Evolutionary conservation across 305 asterid genomes (phyloP).

Genomic region (Fraxinus sp.): DNA sequence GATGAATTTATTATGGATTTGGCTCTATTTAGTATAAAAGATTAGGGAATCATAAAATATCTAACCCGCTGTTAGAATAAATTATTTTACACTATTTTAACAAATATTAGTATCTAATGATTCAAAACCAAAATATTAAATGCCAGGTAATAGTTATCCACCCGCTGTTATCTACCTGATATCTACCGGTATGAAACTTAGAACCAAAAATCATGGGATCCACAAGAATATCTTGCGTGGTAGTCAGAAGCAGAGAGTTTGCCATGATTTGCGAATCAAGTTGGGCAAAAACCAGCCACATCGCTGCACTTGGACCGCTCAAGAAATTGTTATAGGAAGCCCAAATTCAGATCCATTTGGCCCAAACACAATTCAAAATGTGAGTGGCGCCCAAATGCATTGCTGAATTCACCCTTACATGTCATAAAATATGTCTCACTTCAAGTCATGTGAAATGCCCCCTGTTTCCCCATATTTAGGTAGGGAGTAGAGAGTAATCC

Average conservation of each 20-base stretch:
- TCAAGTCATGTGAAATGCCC: background rate
- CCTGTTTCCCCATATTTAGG: background rate
- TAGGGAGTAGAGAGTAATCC: too few relatives aligned
- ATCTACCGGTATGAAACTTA: too few relatives aligned
- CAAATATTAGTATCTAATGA: background rate
- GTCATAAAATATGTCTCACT: background rate
- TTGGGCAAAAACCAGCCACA: background rate
- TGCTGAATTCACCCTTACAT: background rate
- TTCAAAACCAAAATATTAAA: background rate
- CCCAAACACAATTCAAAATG: background rate
- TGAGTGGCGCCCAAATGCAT: background rate
- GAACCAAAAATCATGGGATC: too few relatives aligned
- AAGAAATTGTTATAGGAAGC: background rate
- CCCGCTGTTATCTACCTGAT: background rate
- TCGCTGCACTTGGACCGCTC: background rate
- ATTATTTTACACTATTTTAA: background rate
- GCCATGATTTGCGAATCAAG: background rate
- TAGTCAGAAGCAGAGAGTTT: too few relatives aligned
- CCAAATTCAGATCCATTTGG: background rate
- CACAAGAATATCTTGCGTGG: too few relatives aligned
- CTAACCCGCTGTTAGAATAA: background rate
- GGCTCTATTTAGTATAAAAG: background rate
- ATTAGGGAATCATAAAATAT: background rate
- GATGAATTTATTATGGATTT: too few relatives aligned
- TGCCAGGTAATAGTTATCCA: background rate